Conservation (phyloP, 352 stramenopile genomes). For the Globisporangium splendens region DNA sequence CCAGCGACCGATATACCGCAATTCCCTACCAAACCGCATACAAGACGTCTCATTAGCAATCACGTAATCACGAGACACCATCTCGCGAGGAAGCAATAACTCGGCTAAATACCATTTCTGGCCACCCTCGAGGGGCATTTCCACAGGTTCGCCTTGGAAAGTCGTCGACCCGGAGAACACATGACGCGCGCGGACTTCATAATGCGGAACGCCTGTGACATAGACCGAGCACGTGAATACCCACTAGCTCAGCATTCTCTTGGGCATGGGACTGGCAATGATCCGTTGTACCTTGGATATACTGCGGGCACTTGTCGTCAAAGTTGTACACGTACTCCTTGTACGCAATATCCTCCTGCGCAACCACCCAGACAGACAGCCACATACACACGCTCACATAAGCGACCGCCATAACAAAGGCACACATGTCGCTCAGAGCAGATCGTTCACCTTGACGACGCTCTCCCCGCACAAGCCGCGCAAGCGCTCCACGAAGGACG, state of each 20-base stretch:
- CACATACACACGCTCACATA: background rate
- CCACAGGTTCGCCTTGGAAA: constrained; percentile 73
- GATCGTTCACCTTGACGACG: constrained; percentile 65
- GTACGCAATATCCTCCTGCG: constrained; percentile 80
- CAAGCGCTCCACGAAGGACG: constrained; percentile 77
- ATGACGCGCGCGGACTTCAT: constrained; percentile 77
- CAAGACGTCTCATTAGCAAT: too few species aligned
- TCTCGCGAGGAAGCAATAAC: too few species aligned
- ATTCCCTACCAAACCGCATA: constrained; percentile 37
- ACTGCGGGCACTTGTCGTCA: constrained; percentile 84
- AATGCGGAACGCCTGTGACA: constrained; percentile 63
- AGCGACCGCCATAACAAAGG: too few species aligned
- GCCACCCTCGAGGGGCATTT: constrained; percentile 68
- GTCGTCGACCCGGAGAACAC: constrained; percentile 81
- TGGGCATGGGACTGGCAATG: background rate
- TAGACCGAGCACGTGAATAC: background rate
- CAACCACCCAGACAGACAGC: background rate
- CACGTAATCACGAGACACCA: too few species aligned
- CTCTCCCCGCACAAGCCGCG: constrained; percentile 72
- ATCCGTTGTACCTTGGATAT: constrained; percentile 54
- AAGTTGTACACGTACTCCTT: constrained; percentile 91
- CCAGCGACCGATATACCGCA: constrained; percentile 82
- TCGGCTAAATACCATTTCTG: constrained; percentile 90
- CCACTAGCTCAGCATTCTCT: background rate
- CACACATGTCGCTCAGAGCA: background rate